phyloP scores from a whole-genome alignment of 2,329 filamentous ascomycete species.

The Sclerotiophoma versabilis region DNA sequence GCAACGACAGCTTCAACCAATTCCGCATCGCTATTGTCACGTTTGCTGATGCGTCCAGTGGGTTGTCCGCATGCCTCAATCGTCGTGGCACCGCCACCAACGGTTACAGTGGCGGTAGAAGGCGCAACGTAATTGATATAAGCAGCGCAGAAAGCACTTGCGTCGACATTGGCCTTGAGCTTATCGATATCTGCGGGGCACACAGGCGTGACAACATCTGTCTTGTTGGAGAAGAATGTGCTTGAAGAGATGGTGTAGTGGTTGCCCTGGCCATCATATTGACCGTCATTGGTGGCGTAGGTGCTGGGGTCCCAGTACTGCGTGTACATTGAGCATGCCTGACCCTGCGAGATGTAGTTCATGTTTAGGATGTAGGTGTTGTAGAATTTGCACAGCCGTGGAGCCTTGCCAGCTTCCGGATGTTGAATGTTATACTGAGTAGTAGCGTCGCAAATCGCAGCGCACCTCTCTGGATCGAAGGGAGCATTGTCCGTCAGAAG shows the following conservation, averaged over 20 bases:
- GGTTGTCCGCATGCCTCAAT: not conserved
- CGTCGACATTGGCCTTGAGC: not conserved
- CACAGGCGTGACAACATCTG: not conserved
- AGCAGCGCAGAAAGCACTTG: not conserved
- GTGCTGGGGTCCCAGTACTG: conserved; percentile 14
- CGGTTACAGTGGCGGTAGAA: not conserved
- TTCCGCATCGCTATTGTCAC: not conserved
- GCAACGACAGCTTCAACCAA: not conserved
- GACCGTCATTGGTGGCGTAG: conserved; percentile 2
- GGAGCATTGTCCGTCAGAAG: not conserved
- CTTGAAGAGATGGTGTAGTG: conserved; percentile 10
- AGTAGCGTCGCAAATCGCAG: conserved; percentile 1
- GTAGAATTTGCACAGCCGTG: conserved; percentile 40
- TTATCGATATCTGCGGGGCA: not conserved
- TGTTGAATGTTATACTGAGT: conserved; percentile 5
- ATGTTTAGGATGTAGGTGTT: conserved; percentile 42
- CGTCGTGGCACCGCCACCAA: not conserved
- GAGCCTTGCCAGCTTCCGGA: not conserved
- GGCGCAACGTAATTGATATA: conserved; percentile 1
- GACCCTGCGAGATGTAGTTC: conserved; percentile 37
- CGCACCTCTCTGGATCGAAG: not conserved
- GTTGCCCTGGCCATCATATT: not conserved
- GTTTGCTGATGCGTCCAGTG: not conserved
- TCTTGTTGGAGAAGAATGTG: conserved; percentile 2
- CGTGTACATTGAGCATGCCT: conserved; percentile 34